phyloP scores from a whole-genome alignment of 2,329 filamentous ascomycete genomes.

The Nothophoma quercina region DNA sequence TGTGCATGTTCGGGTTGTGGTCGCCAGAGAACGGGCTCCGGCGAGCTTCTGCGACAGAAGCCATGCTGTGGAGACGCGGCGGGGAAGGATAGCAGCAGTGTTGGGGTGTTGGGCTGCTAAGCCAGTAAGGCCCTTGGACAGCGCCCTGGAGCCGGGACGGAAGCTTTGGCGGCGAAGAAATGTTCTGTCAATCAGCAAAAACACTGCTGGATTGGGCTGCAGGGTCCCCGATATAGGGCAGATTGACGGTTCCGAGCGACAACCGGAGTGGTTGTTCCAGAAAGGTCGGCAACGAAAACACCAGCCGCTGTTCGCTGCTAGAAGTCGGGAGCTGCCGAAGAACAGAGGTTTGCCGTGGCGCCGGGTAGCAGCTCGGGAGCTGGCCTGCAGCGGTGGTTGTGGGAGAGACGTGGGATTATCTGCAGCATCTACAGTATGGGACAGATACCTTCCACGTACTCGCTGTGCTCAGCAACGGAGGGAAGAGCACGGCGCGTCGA shows the following conservation, averaged over 20 bases:
- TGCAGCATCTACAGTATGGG: slow-evolving; percentile 8
- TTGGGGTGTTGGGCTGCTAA: slow-evolving; percentile 18
- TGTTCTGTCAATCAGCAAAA: slow-evolving; percentile 4
- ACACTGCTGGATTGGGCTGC: slow-evolving; percentile 9
- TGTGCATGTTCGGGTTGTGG: slow-evolving; percentile 55
- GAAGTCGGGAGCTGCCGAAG: slow-evolving; percentile 7
- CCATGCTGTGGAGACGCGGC: slow-evolving; percentile 45
- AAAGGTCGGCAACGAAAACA: slow-evolving; percentile 4
- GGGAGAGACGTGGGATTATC: not conserved
- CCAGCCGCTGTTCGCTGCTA: slow-evolving; percentile 7
- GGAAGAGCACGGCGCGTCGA: slow-evolving; percentile 2
- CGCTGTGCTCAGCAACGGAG: slow-evolving; percentile 2
- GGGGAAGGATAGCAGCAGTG: slow-evolving; percentile 19
- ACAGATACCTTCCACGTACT: not conserved
- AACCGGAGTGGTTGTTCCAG: slow-evolving; percentile 10
- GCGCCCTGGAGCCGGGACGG: slow-evolving; percentile 5
- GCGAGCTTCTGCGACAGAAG: slow-evolving; percentile 54
- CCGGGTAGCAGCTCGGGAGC: slow-evolving; percentile 10
- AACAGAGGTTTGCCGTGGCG: slow-evolving; percentile 13
- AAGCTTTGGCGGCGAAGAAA: slow-evolving; percentile 6
- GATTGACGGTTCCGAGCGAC: slow-evolving; percentile 11
- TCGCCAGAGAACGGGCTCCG: slow-evolving; percentile 57
- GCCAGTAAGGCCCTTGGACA: slow-evolving; percentile 6
- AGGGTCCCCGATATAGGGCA: slow-evolving; percentile 16
- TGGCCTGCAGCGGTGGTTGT: slow-evolving; percentile 8